phyloP scores from a whole-genome alignment of 2,329 filamentous ascomycete genomes.

The Eutypella sp. region DNA sequence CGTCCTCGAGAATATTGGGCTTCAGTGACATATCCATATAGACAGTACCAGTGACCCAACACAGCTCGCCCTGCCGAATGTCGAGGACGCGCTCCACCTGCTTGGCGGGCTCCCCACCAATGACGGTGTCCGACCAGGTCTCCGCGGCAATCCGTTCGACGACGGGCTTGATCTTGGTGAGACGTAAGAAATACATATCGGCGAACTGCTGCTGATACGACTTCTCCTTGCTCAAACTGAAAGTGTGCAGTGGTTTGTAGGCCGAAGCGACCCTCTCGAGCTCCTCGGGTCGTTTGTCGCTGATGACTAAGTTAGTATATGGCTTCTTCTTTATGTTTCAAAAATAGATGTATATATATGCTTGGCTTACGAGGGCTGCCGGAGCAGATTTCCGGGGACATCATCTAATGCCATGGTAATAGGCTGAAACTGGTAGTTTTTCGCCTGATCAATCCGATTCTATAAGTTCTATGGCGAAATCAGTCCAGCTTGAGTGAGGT shows the following conservation, averaged over 20 bases:
- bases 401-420: slow-evolving; percentile 41
- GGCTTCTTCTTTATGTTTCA: neutral
- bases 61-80: slow-evolving; percentile 90
- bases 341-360: slow-evolving; percentile 1
- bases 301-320: slow-evolving; percentile 22
- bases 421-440: too few relatives aligned
- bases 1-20: slow-evolving; percentile 91
- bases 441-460: too few relatives aligned
- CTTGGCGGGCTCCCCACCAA: slow-evolving; percentile 70
- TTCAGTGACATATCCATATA: slow-evolving; percentile 98
- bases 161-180: slow-evolving; percentile 79
- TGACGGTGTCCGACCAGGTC: slow-evolving; percentile 72
- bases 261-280: slow-evolving; percentile 48
- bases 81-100: slow-evolving; percentile 86
- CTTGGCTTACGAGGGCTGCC: slow-evolving; percentile 44
- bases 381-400: slow-evolving; percentile 39
- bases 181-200: slow-evolving; percentile 93
- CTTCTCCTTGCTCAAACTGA: slow-evolving; percentile 62
- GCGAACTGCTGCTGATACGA: slow-evolving; percentile 94
- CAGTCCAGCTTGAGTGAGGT: too few relatives aligned
- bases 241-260: slow-evolving; percentile 75
- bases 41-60: slow-evolving; percentile 90
- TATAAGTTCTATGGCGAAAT: too few relatives aligned
- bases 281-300: slow-evolving; percentile 31
- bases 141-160: slow-evolving; percentile 70